Conservation (phyloP, 495 filamentous ascomycete genomes). For the Penicillium robsamsonii region DNA sequence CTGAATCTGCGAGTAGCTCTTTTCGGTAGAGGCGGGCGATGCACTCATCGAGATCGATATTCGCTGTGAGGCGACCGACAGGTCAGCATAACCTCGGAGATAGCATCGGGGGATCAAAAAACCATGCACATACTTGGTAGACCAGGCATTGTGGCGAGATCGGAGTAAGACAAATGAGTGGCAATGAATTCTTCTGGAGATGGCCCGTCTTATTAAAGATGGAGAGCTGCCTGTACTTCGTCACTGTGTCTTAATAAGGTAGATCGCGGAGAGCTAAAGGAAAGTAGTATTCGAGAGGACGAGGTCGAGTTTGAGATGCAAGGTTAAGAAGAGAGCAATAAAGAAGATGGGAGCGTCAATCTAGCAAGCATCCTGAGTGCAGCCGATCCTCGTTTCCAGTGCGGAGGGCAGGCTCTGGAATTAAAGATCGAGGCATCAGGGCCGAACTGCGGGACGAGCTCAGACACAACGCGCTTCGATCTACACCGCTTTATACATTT, state of each 20-base stretch:
- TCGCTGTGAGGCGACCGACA: constrained; percentile 54
- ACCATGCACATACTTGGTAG: constrained; percentile 66
- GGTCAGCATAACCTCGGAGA: constrained; percentile 1
- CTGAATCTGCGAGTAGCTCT: constrained; percentile 92
- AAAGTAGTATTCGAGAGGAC: background rate
- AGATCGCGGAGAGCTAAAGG: background rate
- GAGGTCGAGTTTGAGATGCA: background rate
- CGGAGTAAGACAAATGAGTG: background rate
- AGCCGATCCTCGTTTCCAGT: constrained; percentile 5
- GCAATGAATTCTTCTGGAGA: background rate
- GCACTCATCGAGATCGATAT: constrained; percentile 97
- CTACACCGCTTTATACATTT: constrained; percentile 5
- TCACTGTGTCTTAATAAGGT: background rate
- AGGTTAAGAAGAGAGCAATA: background rate
- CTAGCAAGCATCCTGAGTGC: constrained; percentile 4
- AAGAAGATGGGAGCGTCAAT: background rate
- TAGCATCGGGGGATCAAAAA: background rate
- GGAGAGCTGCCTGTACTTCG: background rate
- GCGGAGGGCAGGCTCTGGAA: background rate
- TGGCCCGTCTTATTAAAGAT: background rate
- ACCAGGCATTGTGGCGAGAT: constrained; percentile 66
- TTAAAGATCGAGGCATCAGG: constrained; percentile 1
- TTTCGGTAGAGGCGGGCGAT: constrained; percentile 94
- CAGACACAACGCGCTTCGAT: background rate
- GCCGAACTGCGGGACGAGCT: constrained; percentile 7